Conservation (phyloP, 1,284 basidiomycete species). For the Sporisorium scitamineum region DNA sequence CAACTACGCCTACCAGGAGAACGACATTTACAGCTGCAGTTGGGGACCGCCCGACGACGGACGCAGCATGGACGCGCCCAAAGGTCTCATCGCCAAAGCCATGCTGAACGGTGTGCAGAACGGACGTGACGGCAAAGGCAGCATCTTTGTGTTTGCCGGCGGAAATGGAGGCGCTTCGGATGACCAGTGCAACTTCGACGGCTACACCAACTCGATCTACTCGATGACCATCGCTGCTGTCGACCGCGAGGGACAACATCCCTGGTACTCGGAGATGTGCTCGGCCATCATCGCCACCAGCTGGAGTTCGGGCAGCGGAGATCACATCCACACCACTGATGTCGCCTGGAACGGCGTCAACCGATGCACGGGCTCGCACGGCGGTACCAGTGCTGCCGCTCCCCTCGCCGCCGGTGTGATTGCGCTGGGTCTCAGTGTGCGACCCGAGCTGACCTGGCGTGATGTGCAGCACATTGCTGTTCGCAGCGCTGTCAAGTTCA, state of each 20-base stretch:
- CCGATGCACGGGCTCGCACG: slow-evolving; percentile 85
- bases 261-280: slow-evolving; percentile 96
- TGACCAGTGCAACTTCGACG: slow-evolving; percentile 99
- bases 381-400: slow-evolving; percentile 97
- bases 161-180: slow-evolving; percentile 92
- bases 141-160: slow-evolving; percentile 95
- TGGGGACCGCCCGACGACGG: slow-evolving; percentile 99
- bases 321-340: slow-evolving; percentile 86
- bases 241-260: slow-evolving; percentile 91
- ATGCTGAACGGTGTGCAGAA: slow-evolving; percentile 94
- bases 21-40: slow-evolving; percentile 93
- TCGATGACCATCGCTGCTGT: slow-evolving; percentile 94
- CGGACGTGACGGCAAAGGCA: slow-evolving; percentile 89
- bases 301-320: slow-evolving; percentile 94
- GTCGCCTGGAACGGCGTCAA: slow-evolving; percentile 77
- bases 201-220: slow-evolving; percentile 98
- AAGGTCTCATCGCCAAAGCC: slow-evolving; percentile 91
- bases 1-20: slow-evolving; percentile 92
- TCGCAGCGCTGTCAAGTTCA: slow-evolving; percentile 81
- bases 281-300: slow-evolving; percentile 96
- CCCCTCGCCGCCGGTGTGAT: slow-evolving; percentile 78
- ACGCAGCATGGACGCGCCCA: slow-evolving; percentile 92
- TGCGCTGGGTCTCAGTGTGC: slow-evolving; percentile 62
- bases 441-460: slow-evolving; percentile 93
- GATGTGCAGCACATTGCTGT: slow-evolving; percentile 94